Evolutionary conservation across 1,284 basidiomycete genomes (phyloP), one percentile per base, ranked within the genome.

Genomic region (Volvariella surrecta): DNA sequence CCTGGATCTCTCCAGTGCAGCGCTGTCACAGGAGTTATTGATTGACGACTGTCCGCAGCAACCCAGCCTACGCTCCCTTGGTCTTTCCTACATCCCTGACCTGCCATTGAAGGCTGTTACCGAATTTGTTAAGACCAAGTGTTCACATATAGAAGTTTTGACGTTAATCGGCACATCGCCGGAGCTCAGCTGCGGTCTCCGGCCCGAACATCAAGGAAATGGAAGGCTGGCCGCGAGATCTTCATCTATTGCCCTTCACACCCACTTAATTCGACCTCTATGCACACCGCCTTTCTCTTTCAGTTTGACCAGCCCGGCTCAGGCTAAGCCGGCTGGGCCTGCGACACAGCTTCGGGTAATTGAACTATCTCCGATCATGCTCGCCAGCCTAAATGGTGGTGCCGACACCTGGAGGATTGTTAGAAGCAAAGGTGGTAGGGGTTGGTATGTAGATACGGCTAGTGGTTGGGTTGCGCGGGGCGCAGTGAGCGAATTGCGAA

Each of bases 371-470:
- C 73, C 79, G n/a, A 70, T 78, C 2, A 73, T 89, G 51, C 73
- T 98, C 4, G 70, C 76, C 39, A 73, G 73, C 6, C 69, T 94
- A 0, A 81, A 84, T 6, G 74, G 75, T 1, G 92, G 92, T 3
- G 84, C 82, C 0, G 82, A 80, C 2, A 66, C 81, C 31, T 99
- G 95, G 95, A 78, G 85, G 46, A 86, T 90, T 46, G 73, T 98
- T 31, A 74, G 79, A 52, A 93, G 89, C 55, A 94, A 96, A 57
- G 95, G 95, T 2, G 83, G 92, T 0, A 68, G 95, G 34, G 94
- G 92, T 1, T 99, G 95, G 93, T 96, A 94, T 55, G 90, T 95
- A 44, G 89, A 96, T 59, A 76, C 81, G 0, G 86, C 87, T 11
- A 83, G 82, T 41, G 89, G 86, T 2, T 95, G 92, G 83, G 68